Percentiles rank a stretch among this genome's conserved stretches.
These are phyloP conservation scores for Pneumocystis carinii DNA, from an alignment of 1,139 yeast genomes.

Conservation along the genomic window DNA sequence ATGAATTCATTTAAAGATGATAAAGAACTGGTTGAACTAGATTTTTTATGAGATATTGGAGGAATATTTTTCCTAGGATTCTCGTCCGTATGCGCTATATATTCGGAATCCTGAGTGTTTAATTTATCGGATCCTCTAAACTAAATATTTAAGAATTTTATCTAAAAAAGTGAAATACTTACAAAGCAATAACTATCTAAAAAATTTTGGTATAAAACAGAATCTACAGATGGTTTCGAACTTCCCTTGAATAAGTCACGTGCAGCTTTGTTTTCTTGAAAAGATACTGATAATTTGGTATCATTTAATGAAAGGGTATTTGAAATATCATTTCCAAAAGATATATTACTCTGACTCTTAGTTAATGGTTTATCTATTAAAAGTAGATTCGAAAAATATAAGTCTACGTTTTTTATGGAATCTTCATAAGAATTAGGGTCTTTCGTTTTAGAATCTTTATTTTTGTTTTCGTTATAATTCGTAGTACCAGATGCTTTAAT, in stretches of 20 bases:
- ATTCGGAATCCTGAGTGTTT: background rate
- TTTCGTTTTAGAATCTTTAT: background rate
- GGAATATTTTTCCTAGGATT: background rate
- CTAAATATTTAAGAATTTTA: background rate
- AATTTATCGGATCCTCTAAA: background rate
- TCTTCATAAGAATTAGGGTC: background rate
- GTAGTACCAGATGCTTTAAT: conserved; percentile 7
- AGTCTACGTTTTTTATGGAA: background rate
- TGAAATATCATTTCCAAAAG: background rate
- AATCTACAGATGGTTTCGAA: background rate
- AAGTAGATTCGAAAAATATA: background rate
- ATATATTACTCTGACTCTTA: background rate
- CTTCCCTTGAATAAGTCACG: background rate
- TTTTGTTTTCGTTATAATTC: background rate
- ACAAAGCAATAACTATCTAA: background rate
- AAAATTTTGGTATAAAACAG: background rate
- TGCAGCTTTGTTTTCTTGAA: background rate
- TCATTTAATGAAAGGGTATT: background rate
- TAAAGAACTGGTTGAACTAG: background rate
- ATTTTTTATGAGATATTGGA: background rate
- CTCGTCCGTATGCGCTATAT: background rate
- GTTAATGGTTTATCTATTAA: background rate
- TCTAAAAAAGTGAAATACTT: background rate
- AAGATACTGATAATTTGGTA: background rate
- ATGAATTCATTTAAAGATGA: background rate